Base-by-base conservation (phyloP, 306 rosid genomes). In the Alnus rubra region DNA sequence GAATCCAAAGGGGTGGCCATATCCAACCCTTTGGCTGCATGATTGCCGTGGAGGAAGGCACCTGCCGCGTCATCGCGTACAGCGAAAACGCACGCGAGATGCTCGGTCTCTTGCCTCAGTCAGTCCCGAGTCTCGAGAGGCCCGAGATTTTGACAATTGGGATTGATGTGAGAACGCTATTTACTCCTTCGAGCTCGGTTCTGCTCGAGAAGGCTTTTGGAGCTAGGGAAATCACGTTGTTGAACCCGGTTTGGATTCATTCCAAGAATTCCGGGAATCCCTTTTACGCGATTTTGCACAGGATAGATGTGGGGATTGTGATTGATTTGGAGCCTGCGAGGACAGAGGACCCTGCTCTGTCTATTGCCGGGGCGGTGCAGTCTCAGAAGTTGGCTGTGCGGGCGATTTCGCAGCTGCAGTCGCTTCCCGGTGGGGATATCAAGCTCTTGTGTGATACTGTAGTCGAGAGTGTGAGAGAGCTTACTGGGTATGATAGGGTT, bases 361-460 rank as follows among this genome's bases (percentile, higher is more conserved):
- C 99, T 1, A 96, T 96, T 15, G 99, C 99, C 2, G 99, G 99
- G 1, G 99, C 99, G 0, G 99, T 96, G 5, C 99, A 96, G 88
- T 87, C 92, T 4, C 99, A 96, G 92, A 96, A 96, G 81, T 89
- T 96, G 15, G 99, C 99, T 0, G 99, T 96, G 1, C 77, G 97
- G 1, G 99, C 99, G 0, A 96, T 96, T 65, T 96, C 99, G 0
- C 87, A 78, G 90, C 58, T 96, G 37, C 99, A 96, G 83, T 74
- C 96, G 0, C 92, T 96, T 37, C 99, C 99, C 0, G 96, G 98
- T 1, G 97, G 98, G 1, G 96, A 96, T 79, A 76, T 96, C n/a
- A 87, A 87, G 81, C 76, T 89, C 44, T 77, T 96, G 18, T 93
- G 98, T 60, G 94, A 91, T 28, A 75, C 98, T 31, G 99, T 93